These are phyloP conservation scores for Boletellus ananiceps DNA, from an alignment of 768 basidiomycete genomes.

Conservation along the genomic window DNA sequence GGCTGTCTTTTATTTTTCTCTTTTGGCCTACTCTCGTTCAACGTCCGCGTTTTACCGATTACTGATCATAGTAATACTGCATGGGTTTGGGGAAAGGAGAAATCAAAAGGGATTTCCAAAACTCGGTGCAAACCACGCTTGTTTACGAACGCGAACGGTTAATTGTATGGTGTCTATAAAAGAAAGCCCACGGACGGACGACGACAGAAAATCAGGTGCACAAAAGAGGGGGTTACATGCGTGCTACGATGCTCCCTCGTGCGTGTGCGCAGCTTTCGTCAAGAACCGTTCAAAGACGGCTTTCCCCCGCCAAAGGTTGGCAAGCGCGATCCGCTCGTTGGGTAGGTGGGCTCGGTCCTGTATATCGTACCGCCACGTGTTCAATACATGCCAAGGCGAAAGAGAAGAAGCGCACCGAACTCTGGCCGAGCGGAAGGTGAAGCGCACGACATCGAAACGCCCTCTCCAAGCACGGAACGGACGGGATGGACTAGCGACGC, in stretches of 20 bases:
- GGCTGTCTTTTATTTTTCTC: too few species aligned
- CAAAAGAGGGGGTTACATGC: too few species aligned
- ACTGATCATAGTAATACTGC: too few species aligned
- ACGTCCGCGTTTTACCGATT: too few species aligned
- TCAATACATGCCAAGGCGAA: too few species aligned
- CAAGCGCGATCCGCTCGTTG: constrained; percentile 85
- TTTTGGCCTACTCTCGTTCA: too few species aligned
- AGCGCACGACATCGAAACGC: constrained; percentile 85
- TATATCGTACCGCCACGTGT: neutral
- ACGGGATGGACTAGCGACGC: constrained; percentile 75
- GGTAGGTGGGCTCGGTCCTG: constrained; percentile 91
- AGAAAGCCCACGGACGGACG: too few species aligned
- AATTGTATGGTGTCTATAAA: too few species aligned
- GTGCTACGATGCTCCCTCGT: neutral
- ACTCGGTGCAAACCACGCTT: too few species aligned
- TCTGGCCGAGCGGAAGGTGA: constrained; percentile 93
- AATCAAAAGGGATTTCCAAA: neutral
- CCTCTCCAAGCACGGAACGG: constrained; percentile 90
- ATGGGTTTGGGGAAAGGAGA: neutral
- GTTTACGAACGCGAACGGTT: too few species aligned
- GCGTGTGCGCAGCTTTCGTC: constrained; percentile 41
- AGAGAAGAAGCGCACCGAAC: constrained; percentile 50
- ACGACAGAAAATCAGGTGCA: neutral
- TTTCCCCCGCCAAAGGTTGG: constrained; percentile 76
- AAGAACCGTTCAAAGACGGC: constrained; percentile 74